Evolutionary conservation across 1,284 basidiomycete species (phyloP), one percentile per base, ranked within the genome.

Genomic region (Ganoderma sinense): DNA sequence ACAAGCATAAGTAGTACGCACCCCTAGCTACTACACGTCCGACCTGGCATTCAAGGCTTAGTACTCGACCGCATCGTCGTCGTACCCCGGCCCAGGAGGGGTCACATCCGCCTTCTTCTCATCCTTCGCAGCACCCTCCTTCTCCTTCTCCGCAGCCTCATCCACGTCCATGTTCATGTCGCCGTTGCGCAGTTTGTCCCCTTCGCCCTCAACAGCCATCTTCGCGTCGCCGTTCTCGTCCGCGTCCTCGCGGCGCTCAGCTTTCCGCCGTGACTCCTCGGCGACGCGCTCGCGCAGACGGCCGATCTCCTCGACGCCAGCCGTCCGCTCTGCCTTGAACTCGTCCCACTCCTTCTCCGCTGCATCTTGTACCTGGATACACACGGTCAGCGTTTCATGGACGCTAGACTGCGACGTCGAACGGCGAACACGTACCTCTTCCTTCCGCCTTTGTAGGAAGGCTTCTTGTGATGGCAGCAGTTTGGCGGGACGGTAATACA

Each of bases 401-500:
- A 48, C 2, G 45, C 33, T 13, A 64, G 51, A 63, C 23, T 61
- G 14, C 4, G 40, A 63, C 29, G 45, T 55, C 6, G 39, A 36
- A 63, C 29, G 45, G 51, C 6, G 39, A 36, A 62, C 2, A 71
- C 85, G 59, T 71, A 90, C 92, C 84, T 91, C 87, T 73, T 82
- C 83, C 79, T 90, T 92, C 68, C 92, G 84, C 67, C 84, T 84
- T 64, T 80, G 79, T 14, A 94, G 76, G 75, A 94, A 94, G 2
- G 86, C 82, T 78, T 92, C 89, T 82, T 94, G 93, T 16, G 86
- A 84, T n/a, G 91, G 86, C 0, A 87, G 87, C 40, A 94, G 85
- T 66, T 89, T 81, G 31, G 86, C 87, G 23, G 93, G 93, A 56
- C 94, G 87, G 75, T 93, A 94, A 78, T 91, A 94, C 13, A 94